Conservation (phyloP, 164 flowering plant genomes). For the Liriodendron chinense region DNA sequence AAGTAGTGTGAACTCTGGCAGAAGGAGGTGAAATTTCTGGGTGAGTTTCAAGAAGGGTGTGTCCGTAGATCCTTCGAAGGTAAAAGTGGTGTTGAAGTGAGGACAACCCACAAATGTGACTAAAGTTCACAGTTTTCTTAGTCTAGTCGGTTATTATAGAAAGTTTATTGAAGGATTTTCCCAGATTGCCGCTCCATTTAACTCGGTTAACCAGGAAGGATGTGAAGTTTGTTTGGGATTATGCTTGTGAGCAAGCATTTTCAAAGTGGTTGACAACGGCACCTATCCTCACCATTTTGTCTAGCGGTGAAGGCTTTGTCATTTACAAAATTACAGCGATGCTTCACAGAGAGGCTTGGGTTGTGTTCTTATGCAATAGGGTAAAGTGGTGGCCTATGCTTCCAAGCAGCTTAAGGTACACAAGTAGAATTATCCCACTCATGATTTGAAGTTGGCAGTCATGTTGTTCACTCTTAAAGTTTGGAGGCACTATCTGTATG, state of each 20-base stretch:
- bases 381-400: background rate
- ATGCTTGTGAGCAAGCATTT: no score
- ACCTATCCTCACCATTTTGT: background rate
- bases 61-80: no score
- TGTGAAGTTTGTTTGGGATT: no score
- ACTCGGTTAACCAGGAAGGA: background rate
- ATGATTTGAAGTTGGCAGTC: background rate
- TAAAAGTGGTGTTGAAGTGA: no score
- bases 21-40: no score
- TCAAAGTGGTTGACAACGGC: background rate
- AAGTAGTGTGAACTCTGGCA: no score
- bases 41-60: no score
- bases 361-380: slow-evolving; percentile 4
- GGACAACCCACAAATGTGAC: background rate
- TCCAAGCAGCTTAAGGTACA: background rate
- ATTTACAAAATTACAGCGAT: background rate
- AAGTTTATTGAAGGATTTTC: background rate
- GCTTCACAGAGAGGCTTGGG: background rate
- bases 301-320: background rate
- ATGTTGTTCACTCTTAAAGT: background rate
- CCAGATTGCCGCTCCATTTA: background rate
- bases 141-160: background rate
- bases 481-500: background rate
- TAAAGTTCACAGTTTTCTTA: background rate
- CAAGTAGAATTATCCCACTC: background rate